Conservation (phyloP, 805 yeast genomes). For the Clavispora fructus region DNA sequence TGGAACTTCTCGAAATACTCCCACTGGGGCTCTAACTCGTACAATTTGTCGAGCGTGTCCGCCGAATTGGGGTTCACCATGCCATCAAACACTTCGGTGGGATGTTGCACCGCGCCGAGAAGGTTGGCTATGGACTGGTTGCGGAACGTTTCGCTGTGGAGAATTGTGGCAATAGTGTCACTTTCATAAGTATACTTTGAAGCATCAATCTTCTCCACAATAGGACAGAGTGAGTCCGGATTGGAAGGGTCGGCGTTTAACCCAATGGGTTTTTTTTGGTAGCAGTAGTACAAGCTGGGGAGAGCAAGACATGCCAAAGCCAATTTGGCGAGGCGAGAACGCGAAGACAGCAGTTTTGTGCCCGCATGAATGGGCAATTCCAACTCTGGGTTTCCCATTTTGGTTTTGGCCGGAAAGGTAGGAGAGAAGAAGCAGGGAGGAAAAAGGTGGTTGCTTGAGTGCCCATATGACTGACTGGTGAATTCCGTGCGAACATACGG, state of each 20-base stretch:
- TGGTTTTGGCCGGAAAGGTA: not conserved
- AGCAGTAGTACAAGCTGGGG: not conserved
- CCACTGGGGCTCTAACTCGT: constrained; percentile 19
- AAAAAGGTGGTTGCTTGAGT: too few species aligned
- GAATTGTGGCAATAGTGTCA: constrained; percentile 19
- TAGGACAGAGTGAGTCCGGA: constrained; percentile 33
- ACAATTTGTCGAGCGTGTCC: constrained; percentile 21
- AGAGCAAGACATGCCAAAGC: not conserved
- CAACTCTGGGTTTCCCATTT: not conserved
- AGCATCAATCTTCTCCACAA: constrained; percentile 29
- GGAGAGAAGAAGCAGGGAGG: too few species aligned
- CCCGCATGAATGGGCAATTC: not conserved
- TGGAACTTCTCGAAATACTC: constrained; percentile 40
- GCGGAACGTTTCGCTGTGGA: constrained; percentile 22
- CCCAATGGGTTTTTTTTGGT: not conserved
- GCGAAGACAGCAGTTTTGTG: too few species aligned
- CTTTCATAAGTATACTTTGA: constrained; percentile 15
- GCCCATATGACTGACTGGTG: too few species aligned
- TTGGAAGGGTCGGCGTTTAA: constrained; percentile 1
- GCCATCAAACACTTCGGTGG: constrained; percentile 29
- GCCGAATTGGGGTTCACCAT: constrained; percentile 24
- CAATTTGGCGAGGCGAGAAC: not conserved
- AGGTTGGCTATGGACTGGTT: constrained; percentile 19
- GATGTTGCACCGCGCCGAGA: constrained; percentile 24
- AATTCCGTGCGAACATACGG: not conserved